Evolutionary conservation across 73 alveolate genomes (phyloP).

Genomic region (Paramecium pentaurelia): DNA sequence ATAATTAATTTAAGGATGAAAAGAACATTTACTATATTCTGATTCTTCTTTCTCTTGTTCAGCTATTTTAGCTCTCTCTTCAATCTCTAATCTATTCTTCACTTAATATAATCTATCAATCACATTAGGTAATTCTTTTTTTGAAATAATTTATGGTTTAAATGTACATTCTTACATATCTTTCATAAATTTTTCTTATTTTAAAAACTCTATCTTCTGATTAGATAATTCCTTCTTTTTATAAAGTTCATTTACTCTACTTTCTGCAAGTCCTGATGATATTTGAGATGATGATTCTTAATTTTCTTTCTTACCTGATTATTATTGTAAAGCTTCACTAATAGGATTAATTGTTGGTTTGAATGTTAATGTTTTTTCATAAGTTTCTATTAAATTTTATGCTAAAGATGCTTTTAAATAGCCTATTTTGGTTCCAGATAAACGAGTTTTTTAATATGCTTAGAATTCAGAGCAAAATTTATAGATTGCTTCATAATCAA

Average conservation of each 20-base stretch:
- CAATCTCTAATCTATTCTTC: neutral
- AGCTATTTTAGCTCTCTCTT: neutral
- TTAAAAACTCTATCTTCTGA: neutral
- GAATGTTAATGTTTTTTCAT: conserved; percentile 37
- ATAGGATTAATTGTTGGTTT: conserved; percentile 13
- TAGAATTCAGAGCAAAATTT: conserved; percentile 7
- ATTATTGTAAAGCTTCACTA: conserved; percentile 14
- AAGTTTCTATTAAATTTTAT: conserved; percentile 2
- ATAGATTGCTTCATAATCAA: neutral
- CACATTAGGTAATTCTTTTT: conserved; percentile 29
- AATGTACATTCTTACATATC: conserved; percentile 48
- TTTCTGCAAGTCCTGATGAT: neutral
- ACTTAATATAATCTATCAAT: conserved; percentile 40
- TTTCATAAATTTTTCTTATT: neutral
- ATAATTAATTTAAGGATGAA: neutral
- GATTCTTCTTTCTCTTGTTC: neutral
- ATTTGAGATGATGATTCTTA: neutral
- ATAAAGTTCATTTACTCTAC: neutral
- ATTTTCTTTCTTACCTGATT: neutral
- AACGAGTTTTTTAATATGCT: neutral
- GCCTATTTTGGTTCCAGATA: conserved; percentile 17
- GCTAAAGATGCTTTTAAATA: conserved; percentile 20
- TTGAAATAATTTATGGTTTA: neutral
- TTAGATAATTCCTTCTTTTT: neutral
- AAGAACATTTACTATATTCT: conserved; percentile 32